These are phyloP conservation scores for Ogataea nakhonphanomensis DNA, from an alignment of 805 yeast genomes.

Conservation along the genomic window DNA sequence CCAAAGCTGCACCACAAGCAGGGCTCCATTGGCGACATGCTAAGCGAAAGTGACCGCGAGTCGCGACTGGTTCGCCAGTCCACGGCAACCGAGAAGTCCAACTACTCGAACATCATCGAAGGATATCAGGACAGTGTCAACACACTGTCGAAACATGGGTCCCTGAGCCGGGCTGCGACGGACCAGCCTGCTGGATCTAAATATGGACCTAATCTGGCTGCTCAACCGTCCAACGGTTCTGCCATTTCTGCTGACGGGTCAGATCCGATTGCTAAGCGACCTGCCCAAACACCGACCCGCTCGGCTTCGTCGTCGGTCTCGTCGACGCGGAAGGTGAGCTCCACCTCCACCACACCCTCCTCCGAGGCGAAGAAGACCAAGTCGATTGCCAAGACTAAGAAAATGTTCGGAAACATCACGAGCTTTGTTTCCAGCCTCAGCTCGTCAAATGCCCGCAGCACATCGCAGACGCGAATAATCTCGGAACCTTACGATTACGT, in stretches of 20 bases:
- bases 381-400: constrained; percentile 39
- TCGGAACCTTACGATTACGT: constrained; percentile 91
- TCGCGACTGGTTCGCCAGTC: constrained; percentile 3
- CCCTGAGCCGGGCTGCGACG: not conserved
- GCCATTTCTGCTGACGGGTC: not conserved
- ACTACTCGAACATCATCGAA: constrained; percentile 11
- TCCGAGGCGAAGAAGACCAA: constrained; percentile 29
- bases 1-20: constrained; percentile 15
- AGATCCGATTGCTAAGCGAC: not conserved
- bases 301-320: constrained; percentile 17
- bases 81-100: constrained; percentile 6
- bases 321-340: constrained; percentile 14
- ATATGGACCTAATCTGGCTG: not conserved
- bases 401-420: constrained; percentile 57
- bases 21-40: constrained; percentile 8
- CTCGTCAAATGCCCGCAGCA: constrained; percentile 12
- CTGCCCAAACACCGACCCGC: constrained; percentile 5
- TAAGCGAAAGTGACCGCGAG: constrained; percentile 2
- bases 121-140: constrained; percentile 8
- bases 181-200: not conserved
- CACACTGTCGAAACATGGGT: not conserved
- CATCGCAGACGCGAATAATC: constrained; percentile 44
- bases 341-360: constrained; percentile 14
- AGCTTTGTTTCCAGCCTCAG: constrained; percentile 33
- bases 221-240: not conserved